Base-by-base conservation (phyloP, 2,329 filamentous ascomycete genomes). In the Stylonectria norvegica region DNA sequence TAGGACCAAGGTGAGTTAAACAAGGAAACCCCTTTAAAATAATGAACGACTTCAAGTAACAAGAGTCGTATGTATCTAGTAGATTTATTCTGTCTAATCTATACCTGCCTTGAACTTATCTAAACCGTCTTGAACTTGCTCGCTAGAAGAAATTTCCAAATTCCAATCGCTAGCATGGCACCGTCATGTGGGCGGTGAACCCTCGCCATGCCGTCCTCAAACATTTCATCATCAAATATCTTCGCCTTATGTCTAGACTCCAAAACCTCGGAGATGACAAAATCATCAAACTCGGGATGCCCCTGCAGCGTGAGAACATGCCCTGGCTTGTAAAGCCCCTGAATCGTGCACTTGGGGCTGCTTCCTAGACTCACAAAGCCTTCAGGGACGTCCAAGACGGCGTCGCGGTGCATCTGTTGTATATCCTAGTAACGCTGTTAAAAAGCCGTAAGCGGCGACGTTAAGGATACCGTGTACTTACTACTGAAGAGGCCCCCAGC, bases 341-440 rank as follows among this genome's bases (percentile, higher is more conserved):
- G 69, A 3, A 69, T 50, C 15, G 53, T 50, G 34, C 69, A 72
- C 7, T 45, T 52, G 1, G 58, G 53, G 20, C 60, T 71, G 34
- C 55, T 62, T 2, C 67, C 69, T 2, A 72, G 50, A 37, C 62
- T 67, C 9, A 61, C 46, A 23, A 61, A 55, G 6, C 59, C 65
- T 1, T 57, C 43, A 0, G 69, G 69, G 0, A 68, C 51, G 4
- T 62, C 59, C 4, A 63, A 48, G 3, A 69, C 66, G 14, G 67
- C 60, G 43, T 72, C 69, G 10, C 64, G 61, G 38, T 72, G 70
- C 64, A 72, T 70, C 38, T 72, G 69, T 18, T 72, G 66, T 12
- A 65, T 52, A 0, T 44, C 42, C 62, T 64, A 9, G 12, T 0
- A 7, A 3, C 2, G 2, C 2, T 11, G 15, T 56, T 10, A 57